A percentile compares a stretch with the other conserved stretches of the same genome.
phyloP scores from a whole-genome alignment of 768 basidiomycete genomes.

The Tricholoma hemisulphureum region DNA sequence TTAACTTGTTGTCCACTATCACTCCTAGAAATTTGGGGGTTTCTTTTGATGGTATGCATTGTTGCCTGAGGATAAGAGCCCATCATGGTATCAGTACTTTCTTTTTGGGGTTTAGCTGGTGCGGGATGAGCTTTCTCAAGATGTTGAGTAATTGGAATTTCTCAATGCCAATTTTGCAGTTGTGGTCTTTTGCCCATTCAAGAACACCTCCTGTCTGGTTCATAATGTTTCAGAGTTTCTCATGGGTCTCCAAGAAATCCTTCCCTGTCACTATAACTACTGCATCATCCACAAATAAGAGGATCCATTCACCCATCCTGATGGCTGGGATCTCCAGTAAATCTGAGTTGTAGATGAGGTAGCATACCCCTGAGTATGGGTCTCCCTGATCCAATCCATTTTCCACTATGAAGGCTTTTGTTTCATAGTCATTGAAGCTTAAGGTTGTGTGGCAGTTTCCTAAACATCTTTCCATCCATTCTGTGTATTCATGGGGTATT shows the following conservation, averaged over 20 bases:
- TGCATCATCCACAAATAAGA: constrained; percentile 20
- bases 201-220: no score
- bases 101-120: neutral
- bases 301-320: constrained; percentile 3
- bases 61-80: no score
- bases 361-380: constrained; percentile 18
- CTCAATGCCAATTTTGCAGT: constrained; percentile 11
- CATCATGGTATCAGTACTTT: neutral
- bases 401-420: neutral
- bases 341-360: constrained; percentile 24
- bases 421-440: neutral
- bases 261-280: constrained; percentile 9
- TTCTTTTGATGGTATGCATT: neutral
- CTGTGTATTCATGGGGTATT: constrained; percentile 10
- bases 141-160: constrained; percentile 20
- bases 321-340: constrained; percentile 9
- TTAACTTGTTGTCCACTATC: no score
- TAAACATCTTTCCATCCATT: constrained; percentile 1
- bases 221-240: constrained; percentile 9
- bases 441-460: neutral
- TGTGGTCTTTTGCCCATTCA: no score
- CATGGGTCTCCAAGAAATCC: constrained; percentile 12
- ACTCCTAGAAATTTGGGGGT: constrained; percentile 29
- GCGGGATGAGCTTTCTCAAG: constrained; percentile 11
- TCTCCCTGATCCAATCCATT: constrained; percentile 25